Evolutionary conservation across 768 basidiomycete genomes (phyloP).

Genomic region (Hysterangium stoloniferum): DNA sequence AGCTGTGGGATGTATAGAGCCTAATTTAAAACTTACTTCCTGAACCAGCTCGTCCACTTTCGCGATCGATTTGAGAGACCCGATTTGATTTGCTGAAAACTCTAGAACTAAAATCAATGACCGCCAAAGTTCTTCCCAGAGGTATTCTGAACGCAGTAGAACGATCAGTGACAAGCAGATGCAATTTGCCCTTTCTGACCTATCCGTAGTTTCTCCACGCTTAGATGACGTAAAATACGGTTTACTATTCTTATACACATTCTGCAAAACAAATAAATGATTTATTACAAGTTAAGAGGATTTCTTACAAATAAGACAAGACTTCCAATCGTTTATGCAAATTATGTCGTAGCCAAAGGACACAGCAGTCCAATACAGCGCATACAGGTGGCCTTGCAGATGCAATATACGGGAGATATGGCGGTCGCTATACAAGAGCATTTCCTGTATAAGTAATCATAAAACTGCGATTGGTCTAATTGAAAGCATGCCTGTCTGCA

Average conservation of each 20-base stretch:
- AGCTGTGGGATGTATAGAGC: not conserved
- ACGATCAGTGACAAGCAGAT: no score
- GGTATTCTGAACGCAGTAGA: constrained; percentile 55
- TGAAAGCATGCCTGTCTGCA: constrained; percentile 50
- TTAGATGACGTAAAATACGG: constrained; percentile 49
- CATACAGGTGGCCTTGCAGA: constrained; percentile 41
- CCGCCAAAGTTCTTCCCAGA: constrained; percentile 61
- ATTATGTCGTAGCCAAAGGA: constrained; percentile 66
- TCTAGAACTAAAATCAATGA: constrained; percentile 45
- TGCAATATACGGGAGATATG: constrained; percentile 36
- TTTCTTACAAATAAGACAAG: constrained; percentile 45
- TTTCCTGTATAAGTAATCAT: constrained; percentile 4
- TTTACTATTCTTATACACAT: constrained; percentile 49
- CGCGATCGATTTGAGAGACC: constrained; percentile 37
- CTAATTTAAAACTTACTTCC: constrained; percentile 35
- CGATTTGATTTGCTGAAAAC: constrained; percentile 44
- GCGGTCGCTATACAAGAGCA: constrained; percentile 35
- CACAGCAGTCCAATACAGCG: constrained; percentile 58
- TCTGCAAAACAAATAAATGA: constrained; percentile 22
- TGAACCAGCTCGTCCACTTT: constrained; percentile 40
- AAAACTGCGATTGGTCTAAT: no score
- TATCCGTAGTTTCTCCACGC: constrained; percentile 43
- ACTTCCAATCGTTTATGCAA: constrained; percentile 55
- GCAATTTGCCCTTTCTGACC: constrained; percentile 32
- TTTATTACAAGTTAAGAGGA: constrained; percentile 1